Conservation (phyloP, 169 alveolate genomes). For the Fabrea salina region DNA sequence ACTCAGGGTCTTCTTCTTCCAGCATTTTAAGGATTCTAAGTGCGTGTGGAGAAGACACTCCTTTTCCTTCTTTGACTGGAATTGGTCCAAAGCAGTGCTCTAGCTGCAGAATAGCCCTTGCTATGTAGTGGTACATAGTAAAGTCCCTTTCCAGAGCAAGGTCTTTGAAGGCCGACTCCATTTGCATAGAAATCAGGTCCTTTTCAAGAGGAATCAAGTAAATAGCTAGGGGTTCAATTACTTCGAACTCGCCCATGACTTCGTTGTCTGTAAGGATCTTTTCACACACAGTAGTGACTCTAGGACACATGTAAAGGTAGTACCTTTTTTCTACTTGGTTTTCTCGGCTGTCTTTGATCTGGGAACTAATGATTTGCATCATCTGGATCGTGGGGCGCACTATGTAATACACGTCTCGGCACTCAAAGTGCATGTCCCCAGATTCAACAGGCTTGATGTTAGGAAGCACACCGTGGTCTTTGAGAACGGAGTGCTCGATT, state of each 20-base stretch:
- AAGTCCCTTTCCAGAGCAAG: conserved; percentile 43
- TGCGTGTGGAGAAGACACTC: conserved; percentile 34
- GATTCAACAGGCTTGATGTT: neutral
- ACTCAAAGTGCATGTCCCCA: neutral
- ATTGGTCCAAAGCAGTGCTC: conserved; percentile 55
- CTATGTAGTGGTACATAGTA: conserved; percentile 29
- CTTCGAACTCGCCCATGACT: conserved; percentile 15
- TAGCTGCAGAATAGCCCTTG: conserved; percentile 42
- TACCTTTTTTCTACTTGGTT: conserved; percentile 27
- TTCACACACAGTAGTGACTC: conserved; percentile 55
- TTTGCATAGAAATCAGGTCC: conserved; percentile 46
- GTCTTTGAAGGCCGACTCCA: conserved; percentile 36
- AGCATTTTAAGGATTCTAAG: conserved; percentile 31
- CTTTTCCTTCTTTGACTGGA: conserved; percentile 47
- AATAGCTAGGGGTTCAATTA: conserved; percentile 32
- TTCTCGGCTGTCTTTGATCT: conserved; percentile 10
- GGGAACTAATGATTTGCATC: conserved; percentile 27
- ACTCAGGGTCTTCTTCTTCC: conserved; percentile 31
- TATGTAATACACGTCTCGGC: conserved; percentile 23
- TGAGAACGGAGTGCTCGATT: conserved; percentile 2
- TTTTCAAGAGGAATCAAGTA: conserved; percentile 56
- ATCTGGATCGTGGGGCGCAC: conserved; percentile 35
- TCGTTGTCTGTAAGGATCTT: conserved; percentile 35
- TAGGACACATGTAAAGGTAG: conserved; percentile 44
- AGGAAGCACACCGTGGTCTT: conserved; percentile 23